Evolutionary conservation across 208 protist species (phyloP), one percentile per base, ranked within the genome.

Genomic region (Leishmania mexicana): DNA sequence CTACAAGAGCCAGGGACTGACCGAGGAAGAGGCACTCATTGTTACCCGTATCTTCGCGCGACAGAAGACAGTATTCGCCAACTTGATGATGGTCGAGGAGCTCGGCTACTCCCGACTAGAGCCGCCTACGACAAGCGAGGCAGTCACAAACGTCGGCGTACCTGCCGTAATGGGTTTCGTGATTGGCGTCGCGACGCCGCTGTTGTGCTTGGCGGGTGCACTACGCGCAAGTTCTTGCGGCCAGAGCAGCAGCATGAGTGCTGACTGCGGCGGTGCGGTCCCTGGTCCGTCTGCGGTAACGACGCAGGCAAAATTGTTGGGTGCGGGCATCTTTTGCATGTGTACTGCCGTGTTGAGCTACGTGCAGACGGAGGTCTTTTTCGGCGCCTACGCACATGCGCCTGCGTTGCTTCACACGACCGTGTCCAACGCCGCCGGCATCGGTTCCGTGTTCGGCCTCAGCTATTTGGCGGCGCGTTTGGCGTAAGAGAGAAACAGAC

Each of bases 71-170:
- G 76, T 93, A 1, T 99, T 99, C 82, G 95, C 97, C 24, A 96
- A 97, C 70, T 80, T 98, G 47, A 98, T 99, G 96, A 98, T 99
- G 96, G 95, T 98, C 42, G 94, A 99, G 85, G 96, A 99, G 83
- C 93, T 99, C 17, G 97, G 97, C 75, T 97, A 97, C 84, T 95
- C 92, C 3, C 93, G 94, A 2, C 85, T 97, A 38, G 88, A 93
- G 78, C 93, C 93, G 53, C 93, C 92, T 38, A 89, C 83, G n/a
- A 81, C 83, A 42, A 57, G 74, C n/a, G 93, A 97, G 87, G 88
- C 89, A 0, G 21, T 94, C 57, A 79, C 87, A 35, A 91, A 92
- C 82, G 93, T 89, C 8, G 91, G 89, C 0, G 40, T 95, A 24
- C 94, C 94, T 0, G 80, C 88, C 6, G 62, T 90, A n/a, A 58